phyloP scores from a whole-genome alignment of 2,329 filamentous ascomycete species.

The Camptophora hylomeconis region DNA sequence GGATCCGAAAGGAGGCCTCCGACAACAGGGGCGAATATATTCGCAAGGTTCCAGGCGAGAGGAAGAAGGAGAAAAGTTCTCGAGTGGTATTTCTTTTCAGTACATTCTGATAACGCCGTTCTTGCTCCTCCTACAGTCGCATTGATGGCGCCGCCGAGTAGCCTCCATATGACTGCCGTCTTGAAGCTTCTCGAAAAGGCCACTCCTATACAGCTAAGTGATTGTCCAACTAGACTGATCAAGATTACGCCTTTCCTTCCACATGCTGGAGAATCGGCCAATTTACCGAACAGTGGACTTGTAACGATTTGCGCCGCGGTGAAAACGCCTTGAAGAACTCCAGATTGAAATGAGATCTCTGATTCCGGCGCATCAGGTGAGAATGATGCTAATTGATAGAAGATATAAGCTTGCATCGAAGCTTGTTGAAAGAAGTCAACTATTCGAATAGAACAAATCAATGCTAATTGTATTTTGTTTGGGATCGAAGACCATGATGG shows the following conservation, averaged over 20 bases:
- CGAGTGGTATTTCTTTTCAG: constrained; percentile 52
- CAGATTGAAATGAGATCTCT: constrained; percentile 57
- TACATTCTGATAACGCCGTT: constrained; percentile 59
- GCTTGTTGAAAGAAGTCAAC: constrained; percentile 68
- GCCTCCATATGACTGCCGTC: constrained; percentile 52
- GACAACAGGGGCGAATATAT: constrained; percentile 41
- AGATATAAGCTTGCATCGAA: constrained; percentile 59
- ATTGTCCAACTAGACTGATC: constrained; percentile 59
- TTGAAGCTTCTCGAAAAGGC: constrained; percentile 54
- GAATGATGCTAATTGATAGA: constrained; percentile 65
- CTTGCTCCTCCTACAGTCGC: constrained; percentile 62
- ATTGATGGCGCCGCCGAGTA: constrained; percentile 54
- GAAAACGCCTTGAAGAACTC: constrained; percentile 58
- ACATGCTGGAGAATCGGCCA: constrained; percentile 26
- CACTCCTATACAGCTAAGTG: constrained; percentile 52
- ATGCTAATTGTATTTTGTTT: constrained; percentile 54
- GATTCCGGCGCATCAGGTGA: constrained; percentile 35
- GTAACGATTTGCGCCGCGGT: constrained; percentile 63
- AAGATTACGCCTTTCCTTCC: constrained; percentile 69
- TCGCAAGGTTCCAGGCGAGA: constrained; percentile 55
- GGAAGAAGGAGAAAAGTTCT: constrained; percentile 46
- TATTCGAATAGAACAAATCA: constrained; percentile 59
- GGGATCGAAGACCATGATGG: constrained; percentile 55
- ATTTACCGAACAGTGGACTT: constrained; percentile 60
- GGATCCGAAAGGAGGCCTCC: constrained; percentile 59